Evolutionary conservation across 2,329 filamentous ascomycete genomes (phyloP), one percentile per base, ranked within the genome.

Genomic region (Aspergillus spinulosporus): DNA sequence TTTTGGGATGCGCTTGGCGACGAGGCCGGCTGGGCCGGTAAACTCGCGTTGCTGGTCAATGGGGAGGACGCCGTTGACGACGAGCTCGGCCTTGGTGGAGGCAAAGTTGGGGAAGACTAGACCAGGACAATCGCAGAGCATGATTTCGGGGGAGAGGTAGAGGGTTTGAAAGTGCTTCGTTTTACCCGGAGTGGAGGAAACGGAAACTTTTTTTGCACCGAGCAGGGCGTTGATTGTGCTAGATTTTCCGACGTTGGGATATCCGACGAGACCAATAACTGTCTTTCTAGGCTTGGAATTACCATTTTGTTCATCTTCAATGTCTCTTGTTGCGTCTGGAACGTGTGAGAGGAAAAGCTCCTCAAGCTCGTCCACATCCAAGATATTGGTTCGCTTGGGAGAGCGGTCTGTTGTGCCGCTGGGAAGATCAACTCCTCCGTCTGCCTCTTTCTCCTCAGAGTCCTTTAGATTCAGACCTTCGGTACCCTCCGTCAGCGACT

Each of bases 111-210:
- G 92, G 74, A 99, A 97, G 1, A 99, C 95, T 15, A 99, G 87
- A 87, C 94, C 94, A 6, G 94, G 94, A 70, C 94, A 99, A 86
- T 99, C 94, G 75, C 94, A 97, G 5, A 99, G 84, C 46, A 97
- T 84, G 60, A 99, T 91, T 57, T 87, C 85, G 1, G 94, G 89
- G 58, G 89, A 94, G 32, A 99, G 84, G 71, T 97, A 92, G 57
- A 99, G 94, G 1, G 94, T 99, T 75, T 99, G 94, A 79, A 99
- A 99, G 69, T 99, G 94, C 79, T 99, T 99, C 11, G 94, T 99
- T 79, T 99, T 99, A 72, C 94, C 94, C 3, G 94, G 94, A 1
- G 94, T 99, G 11, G 93, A 88, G 12, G 94, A 99, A 39, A 99
- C 95, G 0, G 93, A 97, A 4, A 99, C 94, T 78, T 97, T 99